phyloP scores from a whole-genome alignment of 345 rosid species.

The Rhizophora apiculata region DNA sequence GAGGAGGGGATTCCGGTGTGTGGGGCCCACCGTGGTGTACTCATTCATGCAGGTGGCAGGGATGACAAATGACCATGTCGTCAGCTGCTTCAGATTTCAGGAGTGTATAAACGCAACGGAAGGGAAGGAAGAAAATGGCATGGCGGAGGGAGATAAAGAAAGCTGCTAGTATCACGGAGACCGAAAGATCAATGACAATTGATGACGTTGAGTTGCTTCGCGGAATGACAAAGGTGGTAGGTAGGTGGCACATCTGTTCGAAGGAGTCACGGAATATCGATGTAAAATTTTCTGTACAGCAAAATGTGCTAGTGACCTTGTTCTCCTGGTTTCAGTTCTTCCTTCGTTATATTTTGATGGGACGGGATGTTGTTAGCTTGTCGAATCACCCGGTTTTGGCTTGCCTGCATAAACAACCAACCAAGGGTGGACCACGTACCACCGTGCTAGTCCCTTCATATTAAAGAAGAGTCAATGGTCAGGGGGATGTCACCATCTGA shows the following conservation, averaged over 20 bases:
- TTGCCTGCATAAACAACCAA: too few species aligned
- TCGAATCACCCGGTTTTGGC: not conserved
- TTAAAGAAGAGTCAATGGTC: too few species aligned
- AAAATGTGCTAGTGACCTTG: conserved; percentile 12
- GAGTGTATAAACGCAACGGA: conserved; percentile 50
- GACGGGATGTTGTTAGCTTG: not conserved
- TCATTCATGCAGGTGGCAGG: conserved; percentile 92
- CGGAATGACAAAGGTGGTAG: conserved; percentile 32
- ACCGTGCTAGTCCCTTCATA: too few species aligned
- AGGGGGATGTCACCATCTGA: too few species aligned
- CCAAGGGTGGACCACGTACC: too few species aligned
- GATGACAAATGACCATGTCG: conserved; percentile 82
- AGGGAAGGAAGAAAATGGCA: conserved; percentile 39
- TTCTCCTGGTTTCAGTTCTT: not conserved
- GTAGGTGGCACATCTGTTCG: not conserved
- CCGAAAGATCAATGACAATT: conserved; percentile 41
- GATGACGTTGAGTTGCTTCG: conserved; percentile 44
- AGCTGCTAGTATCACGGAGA: conserved; percentile 16
- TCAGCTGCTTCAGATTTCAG: conserved; percentile 79
- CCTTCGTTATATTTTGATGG: not conserved
- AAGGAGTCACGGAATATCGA: conserved; percentile 13
- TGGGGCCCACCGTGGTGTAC: conserved; percentile 83
- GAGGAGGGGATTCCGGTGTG: conserved; percentile 87
- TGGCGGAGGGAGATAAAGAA: conserved; percentile 18
- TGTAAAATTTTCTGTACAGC: conserved; percentile 41